phyloP scores from a whole-genome alignment of 73 alveolate genomes.

The Symbiodinium natans region DNA sequence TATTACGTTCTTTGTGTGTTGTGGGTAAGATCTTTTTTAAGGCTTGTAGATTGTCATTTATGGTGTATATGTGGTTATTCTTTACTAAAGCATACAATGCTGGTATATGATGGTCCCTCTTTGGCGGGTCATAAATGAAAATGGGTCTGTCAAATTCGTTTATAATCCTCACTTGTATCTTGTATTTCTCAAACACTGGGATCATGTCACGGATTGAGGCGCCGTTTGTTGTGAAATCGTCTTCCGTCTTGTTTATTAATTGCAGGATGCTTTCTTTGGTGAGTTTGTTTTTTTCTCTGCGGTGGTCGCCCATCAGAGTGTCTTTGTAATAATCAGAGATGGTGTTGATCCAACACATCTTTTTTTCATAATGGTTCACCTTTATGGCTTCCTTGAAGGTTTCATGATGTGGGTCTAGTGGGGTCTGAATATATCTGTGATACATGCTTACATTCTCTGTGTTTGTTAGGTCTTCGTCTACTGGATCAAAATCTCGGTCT shows the following conservation, averaged over 20 bases:
- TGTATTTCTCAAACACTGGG: conserved; percentile 6
- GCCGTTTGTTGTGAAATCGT: not conserved
- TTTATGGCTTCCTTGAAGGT: conserved; percentile 9
- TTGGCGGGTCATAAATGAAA: conserved; percentile 10
- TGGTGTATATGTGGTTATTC: conserved; percentile 3
- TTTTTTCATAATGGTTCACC: conserved; percentile 24
- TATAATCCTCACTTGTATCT: conserved; percentile 6
- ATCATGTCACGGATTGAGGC: conserved; percentile 8
- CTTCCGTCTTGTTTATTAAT: not conserved
- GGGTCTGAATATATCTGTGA: not conserved
- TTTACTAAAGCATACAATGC: conserved; percentile 15
- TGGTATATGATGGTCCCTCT: conserved; percentile 24
- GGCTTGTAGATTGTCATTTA: not conserved
- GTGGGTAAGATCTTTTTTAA: not conserved
- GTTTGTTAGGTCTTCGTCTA: conserved; percentile 12
- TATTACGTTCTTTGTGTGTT: not conserved
- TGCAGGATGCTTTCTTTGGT: not conserved
- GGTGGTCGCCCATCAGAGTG: conserved; percentile 11
- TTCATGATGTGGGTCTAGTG: conserved; percentile 1
- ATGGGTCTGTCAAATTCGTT: not conserved
- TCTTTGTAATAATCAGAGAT: not conserved
- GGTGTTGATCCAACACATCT: conserved; percentile 28
- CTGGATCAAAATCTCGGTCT: not conserved
- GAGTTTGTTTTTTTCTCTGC: not conserved
- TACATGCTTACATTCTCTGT: not conserved